Percentiles rank a stretch among this genome's conserved stretches.
Evolutionary conservation across 169 alveolate species (phyloP).

Genomic region (Plasmodium cynomolgi): DNA sequence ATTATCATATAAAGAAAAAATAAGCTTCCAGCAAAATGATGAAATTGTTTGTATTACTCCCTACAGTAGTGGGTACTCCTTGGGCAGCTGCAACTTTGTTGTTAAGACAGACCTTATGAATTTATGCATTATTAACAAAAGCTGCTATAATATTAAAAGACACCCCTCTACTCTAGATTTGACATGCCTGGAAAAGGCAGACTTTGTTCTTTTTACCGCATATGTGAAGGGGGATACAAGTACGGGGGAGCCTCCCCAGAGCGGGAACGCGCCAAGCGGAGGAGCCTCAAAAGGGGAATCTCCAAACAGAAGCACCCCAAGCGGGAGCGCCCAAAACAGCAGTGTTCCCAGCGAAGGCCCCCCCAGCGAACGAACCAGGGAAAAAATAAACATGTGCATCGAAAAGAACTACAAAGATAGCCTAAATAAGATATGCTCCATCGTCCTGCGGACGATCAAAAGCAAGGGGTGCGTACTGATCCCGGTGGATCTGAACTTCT

Average conservation of each 20-base stretch:
- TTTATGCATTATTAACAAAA: conserved; percentile 35
- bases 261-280: neutral
- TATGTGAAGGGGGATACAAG: neutral
- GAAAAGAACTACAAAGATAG: conserved; percentile 54
- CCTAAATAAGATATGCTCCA: conserved; percentile 58
- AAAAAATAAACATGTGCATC: conserved; percentile 20
- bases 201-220: conserved; percentile 55
- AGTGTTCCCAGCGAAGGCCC: neutral
- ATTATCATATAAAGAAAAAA: conserved; percentile 68
- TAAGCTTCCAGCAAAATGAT: conserved; percentile 31
- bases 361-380: neutral
- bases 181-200: conserved; percentile 6
- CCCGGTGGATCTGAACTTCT: conserved; percentile 46
- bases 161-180: conserved; percentile 42
- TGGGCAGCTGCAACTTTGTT: conserved; percentile 66
- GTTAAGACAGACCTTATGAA: conserved; percentile 18
- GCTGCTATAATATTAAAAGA: conserved; percentile 61
- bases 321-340: too few relatives aligned
- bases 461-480: conserved; percentile 67
- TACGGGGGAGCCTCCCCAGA: neutral
- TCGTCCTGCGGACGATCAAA: conserved; percentile 49
- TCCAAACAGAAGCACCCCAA: neutral
- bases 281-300: neutral
- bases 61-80: conserved; percentile 63
- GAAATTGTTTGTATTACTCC: conserved; percentile 11